A percentile compares a stretch with the other conserved stretches of the same genome.
phyloP scores from a whole-genome alignment of 441 rosid genomes.

The Adansonia grandidieri region DNA sequence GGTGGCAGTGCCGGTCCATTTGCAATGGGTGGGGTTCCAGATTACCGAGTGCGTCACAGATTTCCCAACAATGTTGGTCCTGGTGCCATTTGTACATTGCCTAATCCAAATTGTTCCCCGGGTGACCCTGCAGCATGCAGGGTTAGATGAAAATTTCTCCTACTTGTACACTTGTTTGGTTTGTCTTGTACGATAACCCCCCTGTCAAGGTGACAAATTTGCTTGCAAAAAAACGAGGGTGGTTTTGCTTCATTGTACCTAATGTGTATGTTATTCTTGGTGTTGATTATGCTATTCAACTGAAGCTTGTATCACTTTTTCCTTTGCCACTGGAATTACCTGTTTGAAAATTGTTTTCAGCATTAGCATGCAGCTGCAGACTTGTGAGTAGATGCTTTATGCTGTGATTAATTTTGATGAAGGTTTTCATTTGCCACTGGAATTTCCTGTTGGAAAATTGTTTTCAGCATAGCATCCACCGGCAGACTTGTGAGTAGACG shows the following conservation, averaged over 20 bases:
- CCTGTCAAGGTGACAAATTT: slow-evolving; percentile 33
- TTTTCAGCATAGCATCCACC: too few species aligned
- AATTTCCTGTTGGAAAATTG: too few species aligned
- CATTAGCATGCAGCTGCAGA: neutral
- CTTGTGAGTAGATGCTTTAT: too few species aligned
- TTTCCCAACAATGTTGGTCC: slow-evolving; percentile 74
- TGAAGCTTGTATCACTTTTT: slow-evolving; percentile 41
- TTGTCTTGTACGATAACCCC: slow-evolving; percentile 37
- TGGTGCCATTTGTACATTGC: slow-evolving; percentile 74
- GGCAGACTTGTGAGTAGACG: neutral
- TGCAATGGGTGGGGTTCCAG: slow-evolving; percentile 73
- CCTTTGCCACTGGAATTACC: slow-evolving; percentile 26
- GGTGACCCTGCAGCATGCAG: slow-evolving; percentile 37
- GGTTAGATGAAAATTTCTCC: slow-evolving; percentile 63
- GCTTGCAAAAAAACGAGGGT: slow-evolving; percentile 41
- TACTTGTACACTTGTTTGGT: slow-evolving; percentile 45
- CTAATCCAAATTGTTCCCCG: slow-evolving; percentile 76
- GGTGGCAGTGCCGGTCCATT: slow-evolving; percentile 50
- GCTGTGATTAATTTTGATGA: too few species aligned
- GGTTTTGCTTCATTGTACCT: slow-evolving; percentile 40
- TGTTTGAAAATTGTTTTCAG: neutral
- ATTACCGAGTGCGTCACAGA: slow-evolving; percentile 60
- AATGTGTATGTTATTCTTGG: slow-evolving; percentile 35
- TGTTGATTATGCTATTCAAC: slow-evolving; percentile 37
- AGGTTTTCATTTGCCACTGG: too few species aligned